phyloP scores from a whole-genome alignment of 306 rosid species.

The Prunus davidiana region DNA sequence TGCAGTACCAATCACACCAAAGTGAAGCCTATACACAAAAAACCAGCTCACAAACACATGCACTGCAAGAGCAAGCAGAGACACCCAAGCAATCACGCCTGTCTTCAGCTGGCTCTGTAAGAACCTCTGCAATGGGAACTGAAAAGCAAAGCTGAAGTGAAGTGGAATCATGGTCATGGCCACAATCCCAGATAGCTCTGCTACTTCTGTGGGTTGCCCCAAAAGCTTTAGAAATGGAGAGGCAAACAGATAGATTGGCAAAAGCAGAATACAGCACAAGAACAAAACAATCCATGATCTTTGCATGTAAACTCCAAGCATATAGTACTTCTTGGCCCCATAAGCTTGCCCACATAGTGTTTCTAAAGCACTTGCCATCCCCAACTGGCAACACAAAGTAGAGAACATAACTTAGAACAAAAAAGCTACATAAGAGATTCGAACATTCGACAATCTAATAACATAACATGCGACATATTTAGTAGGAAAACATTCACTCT shows the following conservation, averaged over 20 bases:
- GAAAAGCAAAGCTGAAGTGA: conserved; percentile 63
- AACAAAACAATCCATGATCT: conserved; percentile 76
- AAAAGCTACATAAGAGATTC: background rate
- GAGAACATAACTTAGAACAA: background rate
- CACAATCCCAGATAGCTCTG: conserved; percentile 50
- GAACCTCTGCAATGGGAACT: conserved; percentile 63
- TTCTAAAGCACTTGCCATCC: conserved; percentile 88
- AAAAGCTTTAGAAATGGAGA: conserved; percentile 49
- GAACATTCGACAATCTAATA: background rate
- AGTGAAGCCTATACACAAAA: conserved; percentile 44
- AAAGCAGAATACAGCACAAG: conserved; percentile 45
- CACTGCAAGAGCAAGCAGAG: conserved; percentile 38
- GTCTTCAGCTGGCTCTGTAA: conserved; percentile 62
- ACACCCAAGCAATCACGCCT: conserved; percentile 43
- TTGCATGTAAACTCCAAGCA: conserved; percentile 86
- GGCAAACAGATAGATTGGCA: conserved; percentile 58
- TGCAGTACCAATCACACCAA: conserved; percentile 60
- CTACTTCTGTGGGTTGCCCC: conserved; percentile 61
- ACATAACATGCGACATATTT: background rate
- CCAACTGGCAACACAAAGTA: conserved; percentile 36
- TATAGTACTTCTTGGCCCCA: conserved; percentile 70
- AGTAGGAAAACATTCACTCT: too few species aligned
- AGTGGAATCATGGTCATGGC: conserved; percentile 51
- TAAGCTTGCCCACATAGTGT: conserved; percentile 86
- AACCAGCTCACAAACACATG: conserved; percentile 62